These are phyloP conservation scores for Plasmodium cynomolgi DNA, from an alignment of 169 alveolate species.

Conservation along the genomic window DNA sequence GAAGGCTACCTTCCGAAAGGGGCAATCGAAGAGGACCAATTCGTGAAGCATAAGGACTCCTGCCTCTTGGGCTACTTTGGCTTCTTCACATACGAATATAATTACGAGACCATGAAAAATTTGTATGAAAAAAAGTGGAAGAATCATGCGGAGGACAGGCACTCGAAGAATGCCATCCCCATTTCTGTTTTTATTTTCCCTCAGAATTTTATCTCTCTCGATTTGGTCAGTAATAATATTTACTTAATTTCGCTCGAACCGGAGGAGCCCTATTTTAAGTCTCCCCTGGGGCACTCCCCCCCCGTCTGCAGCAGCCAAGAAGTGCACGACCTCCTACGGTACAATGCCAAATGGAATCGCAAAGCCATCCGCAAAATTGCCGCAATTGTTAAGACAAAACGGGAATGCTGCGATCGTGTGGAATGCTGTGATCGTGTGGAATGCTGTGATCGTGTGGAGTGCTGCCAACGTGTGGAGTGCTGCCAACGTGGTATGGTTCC, in stretches of 20 bases:
- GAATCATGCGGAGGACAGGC: not conserved
- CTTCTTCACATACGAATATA: conserved; percentile 75
- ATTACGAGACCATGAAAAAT: conserved; percentile 55
- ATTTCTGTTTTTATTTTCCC: conserved; percentile 37
- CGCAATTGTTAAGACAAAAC: not conserved
- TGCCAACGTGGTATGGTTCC: not conserved
- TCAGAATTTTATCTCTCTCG: conserved; percentile 31
- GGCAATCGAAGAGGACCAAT: conserved; percentile 13
- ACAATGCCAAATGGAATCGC: not conserved
- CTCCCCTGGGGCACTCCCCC: not conserved
- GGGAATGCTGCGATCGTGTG: not conserved
- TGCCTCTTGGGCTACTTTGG: conserved; percentile 77
- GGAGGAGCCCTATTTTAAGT: not conserved
- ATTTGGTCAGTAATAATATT: conserved; percentile 8
- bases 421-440: too few species aligned
- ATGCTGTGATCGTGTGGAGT: too few species aligned
- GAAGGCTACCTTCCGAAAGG: not conserved
- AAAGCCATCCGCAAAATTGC: not conserved
- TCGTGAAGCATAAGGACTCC: conserved; percentile 11
- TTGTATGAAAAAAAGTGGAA: conserved; percentile 20
- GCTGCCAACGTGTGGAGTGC: not conserved
- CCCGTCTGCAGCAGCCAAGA: not conserved
- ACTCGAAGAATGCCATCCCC: not conserved
- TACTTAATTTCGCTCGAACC: conserved; percentile 31
- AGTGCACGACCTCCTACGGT: not conserved